A percentile compares a stretch with the other conserved stretches of the same genome.
Evolutionary conservation across 148 eudicot species (phyloP).

Genomic region (Cornus suecica): DNA sequence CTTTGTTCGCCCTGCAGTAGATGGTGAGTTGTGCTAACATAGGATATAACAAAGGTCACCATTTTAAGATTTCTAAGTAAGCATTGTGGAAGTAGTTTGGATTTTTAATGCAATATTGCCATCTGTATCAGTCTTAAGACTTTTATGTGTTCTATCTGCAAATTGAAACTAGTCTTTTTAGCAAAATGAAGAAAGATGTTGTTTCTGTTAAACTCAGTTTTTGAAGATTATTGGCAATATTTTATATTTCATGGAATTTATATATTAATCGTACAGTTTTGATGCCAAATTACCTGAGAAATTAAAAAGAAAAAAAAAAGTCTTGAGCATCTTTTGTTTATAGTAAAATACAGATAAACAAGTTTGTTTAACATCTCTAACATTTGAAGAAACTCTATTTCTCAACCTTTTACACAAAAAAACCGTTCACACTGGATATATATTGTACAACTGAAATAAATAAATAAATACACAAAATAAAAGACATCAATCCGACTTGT

Average conservation of each 20-base stretch:
- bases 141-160: background rate
- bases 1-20: constrained; percentile 9
- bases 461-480: background rate
- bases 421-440: no score
- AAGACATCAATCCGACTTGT: background rate
- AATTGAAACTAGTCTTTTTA: background rate
- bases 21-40: constrained; percentile 25
- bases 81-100: background rate
- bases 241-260: no score
- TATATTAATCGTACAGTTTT: no score
- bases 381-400: no score
- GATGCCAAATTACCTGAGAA: no score
- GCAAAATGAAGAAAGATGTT: background rate
- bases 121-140: background rate
- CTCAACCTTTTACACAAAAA: no score
- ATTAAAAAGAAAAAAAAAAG: no score
- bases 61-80: background rate
- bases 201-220: background rate
- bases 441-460: background rate
- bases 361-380: no score
- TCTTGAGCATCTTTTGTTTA: no score
- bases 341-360: no score
- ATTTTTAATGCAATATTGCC: background rate
- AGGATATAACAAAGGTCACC: constrained; percentile 10
- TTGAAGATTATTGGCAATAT: background rate